Percentiles rank a stretch among this genome's conserved stretches.
Evolutionary conservation across 192 early-diverging fungal species (phyloP).

Genomic region (Powellomyces hirtus): DNA sequence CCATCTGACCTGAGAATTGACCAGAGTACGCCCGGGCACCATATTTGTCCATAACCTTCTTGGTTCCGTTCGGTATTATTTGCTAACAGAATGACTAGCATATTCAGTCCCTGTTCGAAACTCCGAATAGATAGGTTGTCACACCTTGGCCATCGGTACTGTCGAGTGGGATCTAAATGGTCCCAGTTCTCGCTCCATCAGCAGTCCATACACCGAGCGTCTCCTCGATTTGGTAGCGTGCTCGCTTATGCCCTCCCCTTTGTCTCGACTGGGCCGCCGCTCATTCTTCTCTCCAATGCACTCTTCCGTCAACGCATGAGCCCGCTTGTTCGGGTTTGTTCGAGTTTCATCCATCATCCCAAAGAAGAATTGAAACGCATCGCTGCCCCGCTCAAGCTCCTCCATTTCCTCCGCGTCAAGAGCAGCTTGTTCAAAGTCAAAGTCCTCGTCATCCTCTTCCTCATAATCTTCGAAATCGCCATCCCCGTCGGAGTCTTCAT

Average conservation of each 20-base stretch:
- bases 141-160: constrained; percentile 23
- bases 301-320: background rate
- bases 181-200: constrained; percentile 17
- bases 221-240: constrained; percentile 1
- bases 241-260: background rate
- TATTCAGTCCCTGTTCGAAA: background rate
- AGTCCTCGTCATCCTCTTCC: constrained; percentile 23
- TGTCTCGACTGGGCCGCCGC: background rate
- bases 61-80: constrained; percentile 17
- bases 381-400: background rate
- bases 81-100: background rate
- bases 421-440: no score
- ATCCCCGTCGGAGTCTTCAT: constrained; percentile 7
- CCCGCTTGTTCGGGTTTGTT: background rate
- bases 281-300: background rate
- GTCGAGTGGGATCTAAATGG: constrained; percentile 13
- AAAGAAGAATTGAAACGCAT: background rate
- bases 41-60: constrained; percentile 31
- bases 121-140: background rate
- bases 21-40: constrained; percentile 47
- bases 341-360: background rate
- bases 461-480: constrained; percentile 21
- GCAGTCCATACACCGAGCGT: constrained; percentile 1
- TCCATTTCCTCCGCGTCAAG: constrained; percentile 14
- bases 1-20: constrained; percentile 43